Percentiles rank a stretch among this genome's conserved stretches.
Conservation (phyloP, 1,284 basidiomycete species). For the Melanopsichium pennsylvanicum region DNA sequence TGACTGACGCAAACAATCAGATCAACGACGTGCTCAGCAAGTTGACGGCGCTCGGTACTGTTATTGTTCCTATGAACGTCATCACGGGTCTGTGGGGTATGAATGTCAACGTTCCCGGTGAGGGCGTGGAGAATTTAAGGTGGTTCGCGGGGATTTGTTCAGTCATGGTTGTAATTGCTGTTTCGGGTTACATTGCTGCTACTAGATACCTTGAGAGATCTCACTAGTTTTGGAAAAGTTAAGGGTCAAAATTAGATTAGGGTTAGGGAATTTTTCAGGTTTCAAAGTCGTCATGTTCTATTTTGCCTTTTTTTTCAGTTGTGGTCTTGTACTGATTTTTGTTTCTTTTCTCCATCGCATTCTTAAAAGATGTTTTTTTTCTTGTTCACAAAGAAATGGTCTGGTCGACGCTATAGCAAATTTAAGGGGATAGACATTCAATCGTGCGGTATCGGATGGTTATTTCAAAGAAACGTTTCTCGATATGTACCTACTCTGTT, state of each 20-base stretch:
- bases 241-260: background rate
- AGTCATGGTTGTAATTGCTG: conserved; percentile 61
- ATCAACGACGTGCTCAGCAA: conserved; percentile 99
- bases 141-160: conserved; percentile 63
- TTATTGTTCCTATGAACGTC: conserved; percentile 76
- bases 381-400: too few species aligned
- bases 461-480: too few species aligned
- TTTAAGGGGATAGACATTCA: too few species aligned
- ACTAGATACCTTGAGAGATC: conserved; percentile 59
- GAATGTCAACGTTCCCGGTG: conserved; percentile 65
- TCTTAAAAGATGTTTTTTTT: too few species aligned
- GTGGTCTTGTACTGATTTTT: too few species aligned
- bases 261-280: too few species aligned
- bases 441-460: too few species aligned
- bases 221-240: conserved; percentile 13
- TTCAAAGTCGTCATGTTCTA: too few species aligned
- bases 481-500: too few species aligned
- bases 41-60: conserved; percentile 95
- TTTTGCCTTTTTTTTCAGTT: too few species aligned
- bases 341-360: too few species aligned
- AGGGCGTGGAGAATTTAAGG: conserved; percentile 54
- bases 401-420: too few species aligned
- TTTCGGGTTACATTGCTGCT: conserved; percentile 61
- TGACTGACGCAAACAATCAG: conserved; percentile 95
- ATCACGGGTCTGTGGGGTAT: conserved; percentile 66